Evolutionary conservation across 1,284 basidiomycete genomes (phyloP), one percentile per base, ranked within the genome.

Genomic region (Ceratobasidium sp.): DNA sequence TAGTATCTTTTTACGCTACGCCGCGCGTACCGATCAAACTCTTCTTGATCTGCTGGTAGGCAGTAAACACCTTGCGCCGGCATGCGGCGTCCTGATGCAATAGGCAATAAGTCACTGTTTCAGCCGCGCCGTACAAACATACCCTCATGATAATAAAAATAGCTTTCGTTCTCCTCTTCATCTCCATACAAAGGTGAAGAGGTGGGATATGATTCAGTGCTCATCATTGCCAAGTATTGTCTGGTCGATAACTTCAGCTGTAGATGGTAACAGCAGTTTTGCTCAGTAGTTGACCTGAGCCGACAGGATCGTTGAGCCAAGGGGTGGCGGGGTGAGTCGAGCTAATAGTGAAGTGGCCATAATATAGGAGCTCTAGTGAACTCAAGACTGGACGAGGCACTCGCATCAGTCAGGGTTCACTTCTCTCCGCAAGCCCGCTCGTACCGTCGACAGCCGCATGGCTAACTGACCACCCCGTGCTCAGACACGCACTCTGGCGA

Each of bases 61-160:
- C 45, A 64, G 58, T 57, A 73, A 52, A 48, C 53, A 36, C 73
- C 73, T 70, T 74, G 62, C 36, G 71, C 61, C 14, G 71, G 71
- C 58, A 74, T 57, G 16, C 71, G 71, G n/a, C 73, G 61, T 23
- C 73, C 73, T 74, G 28, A 23, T 43, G 21, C 8, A 34, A 34
- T 41, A 52, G 21, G 14, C n/a, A 3, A 52, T n/a, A 41, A 10
- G 18, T 50, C 48, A n/a, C n/a, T 14, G 23, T 48, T 64, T 52
- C 48, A 67, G 64, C 36, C 50, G 26, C 34, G 12, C 9, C 9
- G 39, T 43, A 34, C 21, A 26, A 3, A 36, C 73, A 23, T 46
- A 74, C 73, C 73, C 64, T 74, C 73, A 58, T 72, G 73, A 21
- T 74, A 74, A 30, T 72, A 74, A 41, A 64, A 74, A 26, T 59